Evolutionary conservation across 371 early-diverging fungal genomes (phyloP).

Genomic region (Edhazardia aedis): DNA sequence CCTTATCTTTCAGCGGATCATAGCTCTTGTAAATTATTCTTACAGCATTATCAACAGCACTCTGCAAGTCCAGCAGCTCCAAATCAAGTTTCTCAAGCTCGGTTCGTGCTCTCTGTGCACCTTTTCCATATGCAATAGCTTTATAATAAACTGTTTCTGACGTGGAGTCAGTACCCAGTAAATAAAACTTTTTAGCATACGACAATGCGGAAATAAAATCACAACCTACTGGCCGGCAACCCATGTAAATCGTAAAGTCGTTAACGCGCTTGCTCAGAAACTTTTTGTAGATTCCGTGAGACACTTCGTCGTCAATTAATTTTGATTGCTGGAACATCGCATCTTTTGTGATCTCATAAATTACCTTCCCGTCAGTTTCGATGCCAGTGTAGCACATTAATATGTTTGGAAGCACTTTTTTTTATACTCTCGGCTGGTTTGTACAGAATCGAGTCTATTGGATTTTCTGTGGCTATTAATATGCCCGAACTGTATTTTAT

Average conservation of each 20-base stretch:
- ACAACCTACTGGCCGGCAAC: conserved; percentile 35
- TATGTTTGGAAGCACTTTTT: no score
- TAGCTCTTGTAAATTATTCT: conserved; percentile 33
- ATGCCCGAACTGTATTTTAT: conserved; percentile 34
- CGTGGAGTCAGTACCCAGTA: conserved; percentile 31
- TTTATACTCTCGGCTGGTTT: no score
- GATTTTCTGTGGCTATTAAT: conserved; percentile 39
- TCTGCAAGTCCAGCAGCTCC: conserved; percentile 17
- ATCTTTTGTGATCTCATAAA: conserved; percentile 10
- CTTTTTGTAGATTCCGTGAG: conserved; percentile 11
- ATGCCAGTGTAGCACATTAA: conserved; percentile 34
- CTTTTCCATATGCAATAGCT: conserved; percentile 36
- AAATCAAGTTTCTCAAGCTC: conserved; percentile 44
- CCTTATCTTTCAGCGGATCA: conserved; percentile 39
- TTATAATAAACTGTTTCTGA: conserved; percentile 22
- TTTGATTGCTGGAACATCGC: conserved; percentile 7
- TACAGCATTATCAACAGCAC: conserved; percentile 33
- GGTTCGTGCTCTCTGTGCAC: conserved; percentile 40
- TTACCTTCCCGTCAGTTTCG: conserved; percentile 21
- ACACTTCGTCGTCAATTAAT: conserved; percentile 4
- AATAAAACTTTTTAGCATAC: conserved; percentile 10
- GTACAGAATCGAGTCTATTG: conserved; percentile 27
- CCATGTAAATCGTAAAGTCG: conserved; percentile 25
- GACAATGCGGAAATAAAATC: conserved; percentile 29
- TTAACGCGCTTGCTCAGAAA: conserved; percentile 13